A percentile compares a stretch with the other conserved stretches of the same genome.
phyloP scores from a whole-genome alignment of 164 flowering plant species.

The Sedum album region DNA sequence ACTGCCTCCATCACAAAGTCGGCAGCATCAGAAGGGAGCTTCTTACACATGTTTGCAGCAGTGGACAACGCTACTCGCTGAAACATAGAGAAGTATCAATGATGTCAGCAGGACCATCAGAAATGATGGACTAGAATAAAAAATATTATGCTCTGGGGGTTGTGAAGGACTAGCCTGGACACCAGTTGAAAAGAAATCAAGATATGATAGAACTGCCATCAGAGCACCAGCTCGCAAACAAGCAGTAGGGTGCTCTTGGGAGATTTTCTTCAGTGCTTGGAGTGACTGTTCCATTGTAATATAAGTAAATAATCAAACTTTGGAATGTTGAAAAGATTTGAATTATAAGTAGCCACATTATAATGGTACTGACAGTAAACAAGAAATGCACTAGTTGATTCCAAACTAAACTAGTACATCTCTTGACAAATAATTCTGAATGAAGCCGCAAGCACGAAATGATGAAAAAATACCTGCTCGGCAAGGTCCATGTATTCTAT shows the following conservation, averaged over 20 bases:
- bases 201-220: slow-evolving; percentile 95
- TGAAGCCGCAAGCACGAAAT: not conserved
- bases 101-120: not conserved
- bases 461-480: slow-evolving; percentile 61
- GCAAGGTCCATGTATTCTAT: slow-evolving; percentile 99
- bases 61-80: slow-evolving; percentile 96
- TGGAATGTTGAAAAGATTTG: not conserved
- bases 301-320: slow-evolving; percentile 3
- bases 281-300: slow-evolving; percentile 57
- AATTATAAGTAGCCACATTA: not conserved
- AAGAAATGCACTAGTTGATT: not conserved
- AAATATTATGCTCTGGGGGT: not conserved
- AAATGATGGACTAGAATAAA: not conserved
- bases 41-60: slow-evolving; percentile 99
- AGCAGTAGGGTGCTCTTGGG: slow-evolving; percentile 99
- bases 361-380: not conserved
- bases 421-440: not conserved
- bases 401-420: not conserved
- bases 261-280: slow-evolving; percentile 97
- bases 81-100: slow-evolving; percentile 1
- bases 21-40: slow-evolving; percentile 97
- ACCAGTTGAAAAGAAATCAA: slow-evolving; percentile 99
- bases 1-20: slow-evolving; percentile 99
- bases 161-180: slow-evolving; percentile 67
- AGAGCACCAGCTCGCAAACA: slow-evolving; percentile 96